phyloP scores from a whole-genome alignment of 2,329 filamentous ascomycete species.

The Metarhizium anisopliae region DNA sequence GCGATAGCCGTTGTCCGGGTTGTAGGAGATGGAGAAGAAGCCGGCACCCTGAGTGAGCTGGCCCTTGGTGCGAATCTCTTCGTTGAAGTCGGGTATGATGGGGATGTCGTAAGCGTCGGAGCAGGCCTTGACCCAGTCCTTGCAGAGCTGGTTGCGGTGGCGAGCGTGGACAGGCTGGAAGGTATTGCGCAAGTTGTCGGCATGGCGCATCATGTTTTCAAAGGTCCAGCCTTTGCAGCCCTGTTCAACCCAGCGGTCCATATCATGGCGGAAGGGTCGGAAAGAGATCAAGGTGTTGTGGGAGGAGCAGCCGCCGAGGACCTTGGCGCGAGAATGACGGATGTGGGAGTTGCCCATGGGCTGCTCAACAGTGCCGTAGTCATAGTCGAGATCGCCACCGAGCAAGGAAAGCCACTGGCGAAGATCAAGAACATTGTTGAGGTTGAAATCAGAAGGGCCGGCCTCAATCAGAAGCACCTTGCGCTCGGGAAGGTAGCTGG shows the following conservation, averaged over 20 bases:
- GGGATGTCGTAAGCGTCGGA: conserved; percentile 72
- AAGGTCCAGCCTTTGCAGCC: conserved; percentile 84
- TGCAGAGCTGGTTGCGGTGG: conserved; percentile 83
- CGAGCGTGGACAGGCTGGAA: conserved; percentile 78
- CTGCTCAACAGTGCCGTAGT: conserved; percentile 84
- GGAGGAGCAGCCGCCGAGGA: conserved; percentile 84
- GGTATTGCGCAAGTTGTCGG: conserved; percentile 83
- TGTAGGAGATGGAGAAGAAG: conserved; percentile 87
- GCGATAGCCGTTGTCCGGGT: conserved; percentile 76
- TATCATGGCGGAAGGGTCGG: conserved; percentile 82
- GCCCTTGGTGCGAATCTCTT: conserved; percentile 67
- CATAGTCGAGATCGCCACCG: conserved; percentile 82
- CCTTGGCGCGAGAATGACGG: conserved; percentile 85
- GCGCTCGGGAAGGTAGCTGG: conserved; percentile 76
- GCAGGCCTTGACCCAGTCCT: conserved; percentile 81
- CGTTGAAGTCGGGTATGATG: conserved; percentile 77
- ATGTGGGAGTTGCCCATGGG: conserved; percentile 89
- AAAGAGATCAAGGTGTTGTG: conserved; percentile 94
- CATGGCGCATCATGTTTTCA: conserved; percentile 69
- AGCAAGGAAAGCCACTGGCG: conserved; percentile 81
- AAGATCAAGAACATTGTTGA: conserved; percentile 76
- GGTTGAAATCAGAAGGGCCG: conserved; percentile 81
- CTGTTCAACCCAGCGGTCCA: conserved; percentile 71
- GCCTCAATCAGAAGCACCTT: conserved; percentile 78
- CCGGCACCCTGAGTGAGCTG: conserved; percentile 68